Base-by-base conservation (phyloP, 148 eudicot genomes). In the Spergularia bocconei region DNA sequence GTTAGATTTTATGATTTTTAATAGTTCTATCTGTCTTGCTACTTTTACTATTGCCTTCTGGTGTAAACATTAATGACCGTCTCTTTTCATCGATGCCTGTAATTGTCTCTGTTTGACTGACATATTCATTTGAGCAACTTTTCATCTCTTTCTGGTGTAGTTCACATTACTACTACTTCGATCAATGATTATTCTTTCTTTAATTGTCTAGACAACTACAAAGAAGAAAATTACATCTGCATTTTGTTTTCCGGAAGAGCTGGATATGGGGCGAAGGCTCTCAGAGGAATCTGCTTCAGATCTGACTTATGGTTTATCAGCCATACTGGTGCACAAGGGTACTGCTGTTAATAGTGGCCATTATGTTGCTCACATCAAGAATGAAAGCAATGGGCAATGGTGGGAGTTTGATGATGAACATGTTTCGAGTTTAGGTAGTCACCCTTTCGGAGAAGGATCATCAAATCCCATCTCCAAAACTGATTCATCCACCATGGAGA, bases 341-440 rank as follows among this genome's bases (percentile, higher is more conserved):
- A 83, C 97, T 77, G 99, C 97, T 80, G 97, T 87, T 17, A 92
- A 95, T 75, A 92, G 97, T 82, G 99, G 99, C 67, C 99, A 95
- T 67, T 95, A 95, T 75, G 83, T 91, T 56, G 99, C 99, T 47
- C 90, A 95, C 78, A 91, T 95, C 57, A 92, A 89, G 86, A 88
- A 95, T 85, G 88, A 86, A 79, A 88, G 76, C 62, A 89, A 87
- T 29, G 91, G 89, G 81, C 85, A 86, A 66, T 95, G 99, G 99
- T 95, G 97, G 97, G 93, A 95, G 79, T 95, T 95, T 81, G 99
- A 95, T 78, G 99, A 95, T 76, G 99, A 95, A 78, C 87, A 85
- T 68, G 99, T 95, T 55, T 86, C 97, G 48, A 87, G 79, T 50
- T 86, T 95, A 73, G 97, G 96, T 64, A 77, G 33, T 77, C 92